Evolutionary conservation across 2,329 filamentous ascomycete species (phyloP).

Genomic region (Pestalotiopsis fici): DNA sequence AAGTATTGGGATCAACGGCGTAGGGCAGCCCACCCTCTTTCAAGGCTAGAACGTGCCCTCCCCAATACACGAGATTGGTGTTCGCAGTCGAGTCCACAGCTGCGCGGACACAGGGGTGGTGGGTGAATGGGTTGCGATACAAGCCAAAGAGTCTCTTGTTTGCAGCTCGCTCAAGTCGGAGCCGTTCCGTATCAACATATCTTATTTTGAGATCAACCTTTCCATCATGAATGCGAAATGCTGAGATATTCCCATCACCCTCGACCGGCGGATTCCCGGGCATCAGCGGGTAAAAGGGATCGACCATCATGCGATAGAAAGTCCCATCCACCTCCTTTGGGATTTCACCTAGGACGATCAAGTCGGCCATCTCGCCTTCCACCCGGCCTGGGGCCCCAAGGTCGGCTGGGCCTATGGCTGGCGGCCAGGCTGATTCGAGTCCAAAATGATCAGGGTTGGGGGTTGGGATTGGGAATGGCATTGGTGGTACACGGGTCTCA

Average conservation of each 20-base stretch:
- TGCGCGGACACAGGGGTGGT: slow-evolving; percentile 29
- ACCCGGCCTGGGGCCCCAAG: neutral
- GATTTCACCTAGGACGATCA: slow-evolving; percentile 26
- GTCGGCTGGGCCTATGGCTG: neutral
- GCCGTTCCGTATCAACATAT: slow-evolving; percentile 38
- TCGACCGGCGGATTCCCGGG: slow-evolving; percentile 35
- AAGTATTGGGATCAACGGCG: slow-evolving; percentile 32
- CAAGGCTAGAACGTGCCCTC: slow-evolving; percentile 41
- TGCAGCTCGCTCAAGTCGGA: slow-evolving; percentile 30
- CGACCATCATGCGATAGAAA: slow-evolving; percentile 41
- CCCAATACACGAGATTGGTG: slow-evolving; percentile 49
- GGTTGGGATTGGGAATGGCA: neutral
- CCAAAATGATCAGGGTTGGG: neutral
- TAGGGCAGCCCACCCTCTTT: slow-evolving; percentile 43
- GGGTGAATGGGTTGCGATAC: slow-evolving; percentile 34
- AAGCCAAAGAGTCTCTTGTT: slow-evolving; percentile 30
- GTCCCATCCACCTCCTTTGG: slow-evolving; percentile 31
- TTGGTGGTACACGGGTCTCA: no score
- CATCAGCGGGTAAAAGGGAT: slow-evolving; percentile 36
- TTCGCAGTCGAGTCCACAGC: slow-evolving; percentile 41
- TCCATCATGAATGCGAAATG: slow-evolving; percentile 32
- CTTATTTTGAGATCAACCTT: slow-evolving; percentile 28
- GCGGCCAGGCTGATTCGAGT: neutral
- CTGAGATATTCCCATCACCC: slow-evolving; percentile 37
- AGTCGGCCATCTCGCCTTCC: slow-evolving; percentile 19